Percentiles rank a stretch among this genome's conserved stretches.
These are phyloP conservation scores for Trichoderma asperellum DNA, from an alignment of 2,329 filamentous ascomycete genomes.

Conservation along the genomic window DNA sequence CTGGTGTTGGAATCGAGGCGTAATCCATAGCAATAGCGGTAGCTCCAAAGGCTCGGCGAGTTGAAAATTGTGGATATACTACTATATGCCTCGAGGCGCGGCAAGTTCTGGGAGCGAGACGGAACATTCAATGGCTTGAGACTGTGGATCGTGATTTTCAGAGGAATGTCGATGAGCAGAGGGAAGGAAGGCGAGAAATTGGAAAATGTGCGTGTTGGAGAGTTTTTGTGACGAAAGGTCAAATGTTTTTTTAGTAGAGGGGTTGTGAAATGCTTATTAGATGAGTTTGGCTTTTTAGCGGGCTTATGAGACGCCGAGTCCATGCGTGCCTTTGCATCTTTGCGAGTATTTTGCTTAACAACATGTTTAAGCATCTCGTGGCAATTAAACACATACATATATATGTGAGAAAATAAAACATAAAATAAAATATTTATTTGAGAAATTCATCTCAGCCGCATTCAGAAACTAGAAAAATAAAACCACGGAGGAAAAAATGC, in stretches of 20 bases:
- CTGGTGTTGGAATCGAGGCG: conserved; percentile 64
- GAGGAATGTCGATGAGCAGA: neutral
- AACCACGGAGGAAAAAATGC: neutral
- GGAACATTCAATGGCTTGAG: conserved; percentile 16
- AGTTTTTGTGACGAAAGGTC: no score
- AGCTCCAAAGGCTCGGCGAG: neutral
- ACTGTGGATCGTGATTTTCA: neutral
- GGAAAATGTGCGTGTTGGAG: neutral
- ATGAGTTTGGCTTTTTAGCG: neutral
- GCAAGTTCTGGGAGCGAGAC: neutral
- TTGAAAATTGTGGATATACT: neutral
- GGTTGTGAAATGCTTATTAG: neutral
- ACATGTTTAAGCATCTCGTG: neutral
- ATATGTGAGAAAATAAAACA: no score
- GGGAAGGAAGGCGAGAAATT: neutral
- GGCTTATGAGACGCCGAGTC: neutral
- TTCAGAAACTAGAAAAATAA: neutral
- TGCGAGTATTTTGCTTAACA: neutral
- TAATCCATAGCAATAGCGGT: conserved; percentile 47
- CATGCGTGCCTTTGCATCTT: neutral
- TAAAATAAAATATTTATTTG: neutral
- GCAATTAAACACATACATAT: neutral
- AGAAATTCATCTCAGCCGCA: neutral
- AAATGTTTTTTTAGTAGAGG: neutral
- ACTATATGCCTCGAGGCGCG: conserved; percentile 2